phyloP scores from a whole-genome alignment of 768 basidiomycete species.

The Tephrocybe sp. region DNA sequence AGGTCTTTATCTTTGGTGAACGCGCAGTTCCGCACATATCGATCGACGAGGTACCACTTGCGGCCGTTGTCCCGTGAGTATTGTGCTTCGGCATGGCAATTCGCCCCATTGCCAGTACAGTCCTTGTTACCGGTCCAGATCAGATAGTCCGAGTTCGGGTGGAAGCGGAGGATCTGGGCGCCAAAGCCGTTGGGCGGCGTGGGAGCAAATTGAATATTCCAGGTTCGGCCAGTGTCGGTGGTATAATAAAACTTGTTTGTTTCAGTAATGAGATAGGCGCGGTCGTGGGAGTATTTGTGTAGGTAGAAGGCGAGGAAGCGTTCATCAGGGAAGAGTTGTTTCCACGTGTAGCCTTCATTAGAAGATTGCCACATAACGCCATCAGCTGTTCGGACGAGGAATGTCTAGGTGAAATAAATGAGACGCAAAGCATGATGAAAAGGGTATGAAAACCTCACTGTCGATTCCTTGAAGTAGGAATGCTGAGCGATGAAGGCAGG shows the following conservation, averaged over 20 bases:
- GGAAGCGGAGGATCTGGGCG: slow-evolving; percentile 80
- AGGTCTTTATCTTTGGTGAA: slow-evolving; percentile 86
- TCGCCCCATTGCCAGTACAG: slow-evolving; percentile 46
- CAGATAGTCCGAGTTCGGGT: slow-evolving; percentile 78
- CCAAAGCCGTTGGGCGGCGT: slow-evolving; percentile 78
- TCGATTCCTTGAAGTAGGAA: slow-evolving; percentile 82
- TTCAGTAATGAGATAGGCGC: slow-evolving; percentile 89
- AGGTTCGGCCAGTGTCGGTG: slow-evolving; percentile 74
- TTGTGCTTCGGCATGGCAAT: slow-evolving; percentile 74
- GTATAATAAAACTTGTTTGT: slow-evolving; percentile 70
- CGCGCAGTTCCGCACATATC: slow-evolving; percentile 87
- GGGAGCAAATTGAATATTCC: slow-evolving; percentile 62
- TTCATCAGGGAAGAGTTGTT: slow-evolving; percentile 55
- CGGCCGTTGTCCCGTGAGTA: slow-evolving; percentile 80
- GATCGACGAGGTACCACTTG: slow-evolving; percentile 73
- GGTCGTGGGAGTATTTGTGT: slow-evolving; percentile 75
- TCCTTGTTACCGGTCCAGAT: slow-evolving; percentile 86
- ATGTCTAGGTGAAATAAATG: slow-evolving; percentile 49
- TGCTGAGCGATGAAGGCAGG: slow-evolving; percentile 65
- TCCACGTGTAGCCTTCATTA: slow-evolving; percentile 95
- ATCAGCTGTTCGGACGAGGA: slow-evolving; percentile 80
- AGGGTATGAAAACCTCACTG: slow-evolving; percentile 36
- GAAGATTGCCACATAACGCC: slow-evolving; percentile 88
- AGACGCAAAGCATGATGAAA: background rate
- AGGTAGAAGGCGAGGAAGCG: slow-evolving; percentile 84